Conservation (phyloP, 805 yeast genomes). For the Priceomyces carsonii region DNA sequence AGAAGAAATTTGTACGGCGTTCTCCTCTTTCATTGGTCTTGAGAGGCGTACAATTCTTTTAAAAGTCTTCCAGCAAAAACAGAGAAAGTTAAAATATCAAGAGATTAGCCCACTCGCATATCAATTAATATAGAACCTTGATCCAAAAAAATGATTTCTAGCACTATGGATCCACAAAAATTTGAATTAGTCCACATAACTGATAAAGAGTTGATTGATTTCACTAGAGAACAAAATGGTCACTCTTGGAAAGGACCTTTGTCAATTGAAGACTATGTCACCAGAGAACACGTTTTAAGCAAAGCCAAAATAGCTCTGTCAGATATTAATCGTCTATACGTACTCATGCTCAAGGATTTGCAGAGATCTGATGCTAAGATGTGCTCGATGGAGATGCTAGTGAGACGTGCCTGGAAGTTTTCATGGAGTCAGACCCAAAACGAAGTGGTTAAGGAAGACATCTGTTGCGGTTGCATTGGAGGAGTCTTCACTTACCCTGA, state of each 20-base stretch:
- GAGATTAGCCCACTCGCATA: too few relatives aligned
- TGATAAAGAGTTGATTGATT: constrained; percentile 26
- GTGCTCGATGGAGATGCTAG: constrained; percentile 36
- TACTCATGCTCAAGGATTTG: constrained; percentile 24
- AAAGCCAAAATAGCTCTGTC: constrained; percentile 16
- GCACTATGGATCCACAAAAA: constrained; percentile 6
- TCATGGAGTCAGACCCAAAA: constrained; percentile 12
- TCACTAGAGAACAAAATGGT: constrained; percentile 36
- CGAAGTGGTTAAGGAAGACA: constrained; percentile 15
- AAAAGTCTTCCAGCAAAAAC: too few relatives aligned
- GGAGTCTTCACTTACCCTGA: constrained; percentile 42
- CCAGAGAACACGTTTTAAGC: constrained; percentile 33
- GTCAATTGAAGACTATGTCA: constrained; percentile 31
- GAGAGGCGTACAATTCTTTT: too few relatives aligned
- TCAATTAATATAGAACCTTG: too few relatives aligned
- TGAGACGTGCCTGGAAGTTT: constrained; percentile 31
- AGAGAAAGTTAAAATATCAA: too few relatives aligned
- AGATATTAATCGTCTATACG: constrained; percentile 12
- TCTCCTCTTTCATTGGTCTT: too few relatives aligned
- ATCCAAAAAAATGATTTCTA: too few relatives aligned
- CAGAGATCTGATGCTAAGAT: constrained; percentile 20
- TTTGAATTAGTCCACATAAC: constrained; percentile 18
- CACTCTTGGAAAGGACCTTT: constrained; percentile 39
- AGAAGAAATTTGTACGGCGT: too few relatives aligned
- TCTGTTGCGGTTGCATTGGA: constrained; percentile 40